Conservation (phyloP, 768 basidiomycete species). For the Lentinula sp. region DNA sequence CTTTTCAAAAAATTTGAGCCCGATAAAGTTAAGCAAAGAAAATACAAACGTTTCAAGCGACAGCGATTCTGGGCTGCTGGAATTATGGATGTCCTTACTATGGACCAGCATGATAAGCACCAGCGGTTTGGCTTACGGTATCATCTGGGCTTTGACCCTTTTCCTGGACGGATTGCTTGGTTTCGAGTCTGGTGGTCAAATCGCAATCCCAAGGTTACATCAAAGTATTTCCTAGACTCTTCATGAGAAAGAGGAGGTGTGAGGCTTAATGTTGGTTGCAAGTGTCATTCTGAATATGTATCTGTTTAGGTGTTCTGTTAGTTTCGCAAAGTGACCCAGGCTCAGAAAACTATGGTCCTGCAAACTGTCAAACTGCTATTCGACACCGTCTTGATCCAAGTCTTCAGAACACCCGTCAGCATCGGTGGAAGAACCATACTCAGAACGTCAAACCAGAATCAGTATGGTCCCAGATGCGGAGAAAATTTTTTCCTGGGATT, state of each 20-base stretch:
- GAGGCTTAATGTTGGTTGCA: background rate
- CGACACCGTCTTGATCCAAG: slow-evolving; percentile 26
- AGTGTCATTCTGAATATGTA: no score
- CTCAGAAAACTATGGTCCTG: slow-evolving; percentile 27
- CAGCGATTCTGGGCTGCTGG: slow-evolving; percentile 21
- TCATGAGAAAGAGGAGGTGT: no score
- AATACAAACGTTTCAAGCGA: slow-evolving; percentile 12
- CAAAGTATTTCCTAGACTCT: slow-evolving; percentile 19
- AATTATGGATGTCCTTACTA: slow-evolving; percentile 19
- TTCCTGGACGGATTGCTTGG: slow-evolving; percentile 20
- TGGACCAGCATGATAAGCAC: slow-evolving; percentile 31
- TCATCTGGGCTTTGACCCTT: slow-evolving; percentile 22
- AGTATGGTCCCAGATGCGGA: slow-evolving; percentile 27
- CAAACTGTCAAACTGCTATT: slow-evolving; percentile 29
- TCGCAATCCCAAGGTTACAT: slow-evolving; percentile 18
- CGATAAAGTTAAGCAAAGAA: slow-evolving; percentile 7
- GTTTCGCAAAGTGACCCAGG: slow-evolving; percentile 32
- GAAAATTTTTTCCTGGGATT: slow-evolving; percentile 28
- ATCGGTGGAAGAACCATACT: slow-evolving; percentile 24
- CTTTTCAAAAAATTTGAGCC: slow-evolving; percentile 9
- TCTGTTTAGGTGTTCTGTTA: slow-evolving; percentile 19
- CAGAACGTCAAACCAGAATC: slow-evolving; percentile 34
- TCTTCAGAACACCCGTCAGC: slow-evolving; percentile 26
- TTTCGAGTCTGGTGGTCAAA: slow-evolving; percentile 29
- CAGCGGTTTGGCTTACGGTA: slow-evolving; percentile 20